phyloP scores from a whole-genome alignment of 208 protist species.

The Acanthamoeba castellanii region DNA sequence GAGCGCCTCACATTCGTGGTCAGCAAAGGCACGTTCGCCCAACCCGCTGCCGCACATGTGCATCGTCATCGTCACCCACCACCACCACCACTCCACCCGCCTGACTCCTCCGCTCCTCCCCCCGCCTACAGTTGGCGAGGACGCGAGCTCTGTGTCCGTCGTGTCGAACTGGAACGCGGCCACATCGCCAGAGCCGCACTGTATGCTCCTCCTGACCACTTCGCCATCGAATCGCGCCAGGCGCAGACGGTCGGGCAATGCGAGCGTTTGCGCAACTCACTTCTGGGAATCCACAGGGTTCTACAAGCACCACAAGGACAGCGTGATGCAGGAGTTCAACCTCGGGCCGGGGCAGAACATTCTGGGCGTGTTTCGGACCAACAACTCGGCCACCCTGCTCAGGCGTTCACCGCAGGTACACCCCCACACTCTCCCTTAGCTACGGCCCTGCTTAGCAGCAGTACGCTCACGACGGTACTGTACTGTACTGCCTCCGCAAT shows the following conservation, averaged over 20 bases:
- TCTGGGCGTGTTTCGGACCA: conserved; percentile 13
- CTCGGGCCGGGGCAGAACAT: conserved; percentile 7
- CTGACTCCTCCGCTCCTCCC: neutral
- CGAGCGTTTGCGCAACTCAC: no score
- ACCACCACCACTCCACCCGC: no score
- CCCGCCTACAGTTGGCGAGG: neutral
- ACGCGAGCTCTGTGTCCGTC: neutral
- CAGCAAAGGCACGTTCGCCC: neutral
- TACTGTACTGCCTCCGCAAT: neutral
- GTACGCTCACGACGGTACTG: neutral
- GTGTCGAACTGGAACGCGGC: conserved; percentile 53
- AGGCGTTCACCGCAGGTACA: neutral
- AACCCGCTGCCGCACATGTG: no score
- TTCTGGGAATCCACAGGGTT: neutral
- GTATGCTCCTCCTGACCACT: neutral
- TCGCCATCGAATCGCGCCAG: no score
- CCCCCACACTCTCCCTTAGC: no score
- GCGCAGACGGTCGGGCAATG: no score
- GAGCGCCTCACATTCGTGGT: conserved; percentile 19
- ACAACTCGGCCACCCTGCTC: neutral
- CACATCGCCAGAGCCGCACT: conserved; percentile 29
- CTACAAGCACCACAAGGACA: conserved; percentile 65
- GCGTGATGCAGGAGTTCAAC: conserved; percentile 59
- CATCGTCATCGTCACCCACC: no score
- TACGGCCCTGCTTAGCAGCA: no score